A percentile compares a stretch with the other conserved stretches of the same genome.
phyloP scores from a whole-genome alignment of 331 rosid species.

The Quercus lobata region DNA sequence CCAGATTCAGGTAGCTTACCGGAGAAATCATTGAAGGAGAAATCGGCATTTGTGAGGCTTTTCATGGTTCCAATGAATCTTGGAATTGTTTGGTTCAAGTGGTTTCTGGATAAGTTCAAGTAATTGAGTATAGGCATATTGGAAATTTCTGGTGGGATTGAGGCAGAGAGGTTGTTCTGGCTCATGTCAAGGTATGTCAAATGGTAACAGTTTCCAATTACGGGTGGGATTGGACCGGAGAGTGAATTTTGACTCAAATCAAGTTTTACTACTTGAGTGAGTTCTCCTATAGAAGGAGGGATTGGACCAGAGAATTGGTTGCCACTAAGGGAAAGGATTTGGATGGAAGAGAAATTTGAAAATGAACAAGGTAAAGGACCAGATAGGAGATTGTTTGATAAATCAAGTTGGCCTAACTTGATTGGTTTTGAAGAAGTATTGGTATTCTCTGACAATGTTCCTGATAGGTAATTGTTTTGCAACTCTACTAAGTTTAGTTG shows the following conservation, averaged over 20 bases:
- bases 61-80: slow-evolving; percentile 63
- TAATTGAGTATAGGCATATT: slow-evolving; percentile 57
- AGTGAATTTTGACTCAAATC: slow-evolving; percentile 66
- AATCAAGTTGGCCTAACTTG: slow-evolving; percentile 54
- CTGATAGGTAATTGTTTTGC: slow-evolving; percentile 70
- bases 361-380: slow-evolving; percentile 66
- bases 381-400: slow-evolving; percentile 65
- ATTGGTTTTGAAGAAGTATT: slow-evolving; percentile 38
- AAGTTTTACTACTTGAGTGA: slow-evolving; percentile 51
- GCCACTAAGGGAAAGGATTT: slow-evolving; percentile 56
- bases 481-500: slow-evolving; percentile 58
- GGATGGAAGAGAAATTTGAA: slow-evolving; percentile 61
- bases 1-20: slow-evolving; percentile 74
- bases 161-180: slow-evolving; percentile 79
- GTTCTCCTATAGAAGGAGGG: slow-evolving; percentile 63
- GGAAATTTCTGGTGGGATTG: slow-evolving; percentile 57
- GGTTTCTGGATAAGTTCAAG: slow-evolving; percentile 74
- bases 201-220: slow-evolving; percentile 54
- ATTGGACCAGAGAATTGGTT: slow-evolving; percentile 74
- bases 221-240: slow-evolving; percentile 55
- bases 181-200: slow-evolving; percentile 84
- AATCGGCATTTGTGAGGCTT: slow-evolving; percentile 80
- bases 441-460: slow-evolving; percentile 48
- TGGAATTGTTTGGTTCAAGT: slow-evolving; percentile 66
- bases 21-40: slow-evolving; percentile 74